A percentile compares a stretch with the other conserved stretches of the same genome.
Evolutionary conservation across 2,329 filamentous ascomycete genomes (phyloP).

Genomic region (Dactylella cylindrospora): DNA sequence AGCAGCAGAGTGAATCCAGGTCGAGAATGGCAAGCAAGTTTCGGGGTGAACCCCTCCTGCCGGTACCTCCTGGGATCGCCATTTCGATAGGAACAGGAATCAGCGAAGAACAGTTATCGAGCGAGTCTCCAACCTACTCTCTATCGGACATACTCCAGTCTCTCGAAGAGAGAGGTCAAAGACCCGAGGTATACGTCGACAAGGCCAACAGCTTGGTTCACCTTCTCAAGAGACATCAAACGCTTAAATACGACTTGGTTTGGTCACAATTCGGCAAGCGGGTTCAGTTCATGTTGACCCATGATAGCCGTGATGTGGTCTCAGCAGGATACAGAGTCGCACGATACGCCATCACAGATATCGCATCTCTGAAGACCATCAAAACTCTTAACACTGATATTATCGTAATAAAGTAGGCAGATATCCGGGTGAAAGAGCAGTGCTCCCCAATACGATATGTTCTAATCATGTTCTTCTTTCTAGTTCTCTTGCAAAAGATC

Average conservation of each 20-base stretch:
- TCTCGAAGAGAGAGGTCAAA: slow-evolving; percentile 81
- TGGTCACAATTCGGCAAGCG: slow-evolving; percentile 93
- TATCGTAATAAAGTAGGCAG: slow-evolving; percentile 74
- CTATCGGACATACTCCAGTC: slow-evolving; percentile 88
- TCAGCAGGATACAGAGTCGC: slow-evolving; percentile 92
- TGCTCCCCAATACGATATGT: no score
- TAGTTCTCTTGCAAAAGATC: slow-evolving; percentile 42
- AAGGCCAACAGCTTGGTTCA: slow-evolving; percentile 91
- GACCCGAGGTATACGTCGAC: slow-evolving; percentile 91
- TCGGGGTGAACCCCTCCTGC: slow-evolving; percentile 40
- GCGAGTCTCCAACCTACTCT: slow-evolving; percentile 85
- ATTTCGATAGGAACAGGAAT: slow-evolving; percentile 27
- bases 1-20: slow-evolving; percentile 48
- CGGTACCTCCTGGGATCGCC: slow-evolving; percentile 22
- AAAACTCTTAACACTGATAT: slow-evolving; percentile 86
- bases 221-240: slow-evolving; percentile 89
- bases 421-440: no score
- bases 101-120: slow-evolving; percentile 24
- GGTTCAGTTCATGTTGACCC: slow-evolving; percentile 93
- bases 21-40: slow-evolving; percentile 39
- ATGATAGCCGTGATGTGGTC: slow-evolving; percentile 91
- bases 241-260: slow-evolving; percentile 91
- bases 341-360: slow-evolving; percentile 89
- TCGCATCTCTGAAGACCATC: slow-evolving; percentile 84
- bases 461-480: slow-evolving; percentile 8